Conservation (phyloP, 1,139 yeast species). For the Pichia kudriavzevii region DNA sequence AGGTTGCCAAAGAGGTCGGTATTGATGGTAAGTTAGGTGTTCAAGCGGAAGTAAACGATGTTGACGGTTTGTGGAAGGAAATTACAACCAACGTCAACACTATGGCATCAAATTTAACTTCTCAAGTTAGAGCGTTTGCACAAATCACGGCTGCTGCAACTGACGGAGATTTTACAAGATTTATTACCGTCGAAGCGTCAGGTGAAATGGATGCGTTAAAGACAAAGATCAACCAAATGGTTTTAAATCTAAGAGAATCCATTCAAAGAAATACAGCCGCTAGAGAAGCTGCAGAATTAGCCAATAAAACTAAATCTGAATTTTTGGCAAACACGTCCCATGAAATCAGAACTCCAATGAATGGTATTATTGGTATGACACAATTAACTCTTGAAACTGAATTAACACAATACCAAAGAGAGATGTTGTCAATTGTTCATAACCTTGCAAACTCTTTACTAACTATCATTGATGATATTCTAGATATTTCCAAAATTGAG, state of each 20-base stretch:
- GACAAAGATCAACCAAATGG: conserved; percentile 89
- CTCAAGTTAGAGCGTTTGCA: conserved; percentile 90
- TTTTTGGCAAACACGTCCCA: conserved; percentile 88
- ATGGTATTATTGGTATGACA: conserved; percentile 90
- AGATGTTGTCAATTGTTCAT: conserved; percentile 82
- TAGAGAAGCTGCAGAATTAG: conserved; percentile 87
- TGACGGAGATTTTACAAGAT: conserved; percentile 85
- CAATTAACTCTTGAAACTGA: conserved; percentile 82
- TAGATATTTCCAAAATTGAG: conserved; percentile 87
- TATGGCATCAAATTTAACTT: conserved; percentile 85
- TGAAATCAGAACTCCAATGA: conserved; percentile 86
- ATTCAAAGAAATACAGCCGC: conserved; percentile 90
- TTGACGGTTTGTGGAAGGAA: conserved; percentile 87
- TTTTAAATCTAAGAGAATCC: conserved; percentile 75
- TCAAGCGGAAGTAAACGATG: conserved; percentile 85
- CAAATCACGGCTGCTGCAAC: conserved; percentile 92
- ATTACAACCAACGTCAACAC: conserved; percentile 90
- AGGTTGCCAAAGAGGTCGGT: conserved; percentile 90
- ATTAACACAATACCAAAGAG: conserved; percentile 80
- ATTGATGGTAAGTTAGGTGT: conserved; percentile 88
- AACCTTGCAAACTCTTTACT: conserved; percentile 75
- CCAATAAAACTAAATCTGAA: conserved; percentile 85
- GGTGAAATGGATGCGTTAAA: conserved; percentile 94
- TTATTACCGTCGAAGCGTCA: conserved; percentile 82
- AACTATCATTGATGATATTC: conserved; percentile 80